A percentile compares a stretch with the other conserved stretches of the same genome.
These are phyloP conservation scores for Cryptosporidium meleagridis DNA, from an alignment of 169 alveolate species.

Conservation along the genomic window DNA sequence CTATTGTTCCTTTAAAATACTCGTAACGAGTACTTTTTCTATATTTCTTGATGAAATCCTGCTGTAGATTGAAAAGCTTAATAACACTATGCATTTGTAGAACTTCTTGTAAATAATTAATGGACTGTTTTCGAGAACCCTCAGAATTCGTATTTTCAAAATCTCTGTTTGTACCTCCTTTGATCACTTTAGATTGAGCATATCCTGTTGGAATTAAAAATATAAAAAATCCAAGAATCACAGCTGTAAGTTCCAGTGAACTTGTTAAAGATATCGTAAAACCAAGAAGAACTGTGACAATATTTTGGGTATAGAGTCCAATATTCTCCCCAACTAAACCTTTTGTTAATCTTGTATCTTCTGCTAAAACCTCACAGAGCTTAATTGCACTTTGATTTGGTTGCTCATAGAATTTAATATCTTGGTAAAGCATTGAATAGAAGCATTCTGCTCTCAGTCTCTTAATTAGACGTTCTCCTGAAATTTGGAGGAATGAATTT, in stretches of 20 bases:
- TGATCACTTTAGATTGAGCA: slow-evolving; percentile 48
- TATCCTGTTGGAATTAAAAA: slow-evolving; percentile 54
- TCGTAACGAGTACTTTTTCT: slow-evolving; percentile 63
- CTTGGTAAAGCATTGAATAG: slow-evolving; percentile 50
- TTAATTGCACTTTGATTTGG: slow-evolving; percentile 11
- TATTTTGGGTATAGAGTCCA: slow-evolving; percentile 56
- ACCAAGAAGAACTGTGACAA: slow-evolving; percentile 55
- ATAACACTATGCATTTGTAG: slow-evolving; percentile 65
- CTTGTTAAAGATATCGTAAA: slow-evolving; percentile 52
- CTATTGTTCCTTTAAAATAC: slow-evolving; percentile 47
- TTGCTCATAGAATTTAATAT: slow-evolving; percentile 29
- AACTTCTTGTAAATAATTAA: slow-evolving; percentile 41
- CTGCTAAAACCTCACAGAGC: slow-evolving; percentile 58
- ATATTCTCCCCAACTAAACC: slow-evolving; percentile 65
- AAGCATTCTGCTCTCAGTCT: slow-evolving; percentile 69
- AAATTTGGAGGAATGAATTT: slow-evolving; percentile 50
- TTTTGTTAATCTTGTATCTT: slow-evolving; percentile 45
- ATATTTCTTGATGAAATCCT: slow-evolving; percentile 14
- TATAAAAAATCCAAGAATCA: slow-evolving; percentile 31
- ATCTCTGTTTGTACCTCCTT: slow-evolving; percentile 50
- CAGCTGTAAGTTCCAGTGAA: slow-evolving; percentile 32
- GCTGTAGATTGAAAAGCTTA: slow-evolving; percentile 33
- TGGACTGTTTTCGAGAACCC: background rate
- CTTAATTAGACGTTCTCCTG: slow-evolving; percentile 54
- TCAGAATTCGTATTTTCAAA: background rate